These are phyloP conservation scores for Phalaenopsis hybrid DNA, from an alignment of 116 monocot species.

Conservation along the genomic window DNA sequence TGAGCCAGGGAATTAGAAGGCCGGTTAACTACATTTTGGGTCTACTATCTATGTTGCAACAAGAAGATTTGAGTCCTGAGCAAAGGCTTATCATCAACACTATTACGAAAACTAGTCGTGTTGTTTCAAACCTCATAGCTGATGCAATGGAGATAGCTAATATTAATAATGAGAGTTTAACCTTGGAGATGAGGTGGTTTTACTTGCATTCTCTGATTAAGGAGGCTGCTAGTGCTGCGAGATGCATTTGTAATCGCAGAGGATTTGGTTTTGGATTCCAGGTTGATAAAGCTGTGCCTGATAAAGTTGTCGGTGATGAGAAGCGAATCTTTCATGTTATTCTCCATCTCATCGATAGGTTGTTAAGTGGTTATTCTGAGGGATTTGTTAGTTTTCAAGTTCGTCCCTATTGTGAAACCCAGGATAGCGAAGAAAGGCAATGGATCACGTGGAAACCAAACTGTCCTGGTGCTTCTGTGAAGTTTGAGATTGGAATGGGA, in stretches of 20 bases:
- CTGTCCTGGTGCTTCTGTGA: conserved; percentile 23
- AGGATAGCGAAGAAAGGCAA: conserved; percentile 8
- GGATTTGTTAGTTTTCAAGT: conserved; percentile 18
- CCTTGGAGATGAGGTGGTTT: conserved; percentile 35
- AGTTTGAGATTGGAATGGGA: conserved; percentile 24
- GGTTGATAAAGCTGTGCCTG: conserved; percentile 23
- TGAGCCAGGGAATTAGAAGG: conserved; percentile 34
- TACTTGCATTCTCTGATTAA: conserved; percentile 33
- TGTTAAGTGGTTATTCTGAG: conserved; percentile 23
- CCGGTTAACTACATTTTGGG: conserved; percentile 30
- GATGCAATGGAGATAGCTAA: conserved; percentile 30
- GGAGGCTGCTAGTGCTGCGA: conserved; percentile 33
- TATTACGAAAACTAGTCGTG: conserved; percentile 30
- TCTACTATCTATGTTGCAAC: conserved; percentile 43
- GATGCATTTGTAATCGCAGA: conserved; percentile 29
- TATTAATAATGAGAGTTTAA: conserved; percentile 16
- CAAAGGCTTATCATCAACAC: conserved; percentile 29
- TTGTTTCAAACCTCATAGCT: conserved; percentile 32
- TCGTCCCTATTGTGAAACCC: conserved; percentile 1
- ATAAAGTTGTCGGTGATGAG: conserved; percentile 54
- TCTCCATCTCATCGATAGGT: conserved; percentile 34
- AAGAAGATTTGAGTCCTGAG: conserved; percentile 27
- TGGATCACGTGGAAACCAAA: conserved; percentile 23
- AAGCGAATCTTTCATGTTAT: conserved; percentile 40
- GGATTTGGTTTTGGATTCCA: conserved; percentile 27